Base-by-base conservation (phyloP, 805 yeast genomes). In the Monosporozyma servazzii region DNA sequence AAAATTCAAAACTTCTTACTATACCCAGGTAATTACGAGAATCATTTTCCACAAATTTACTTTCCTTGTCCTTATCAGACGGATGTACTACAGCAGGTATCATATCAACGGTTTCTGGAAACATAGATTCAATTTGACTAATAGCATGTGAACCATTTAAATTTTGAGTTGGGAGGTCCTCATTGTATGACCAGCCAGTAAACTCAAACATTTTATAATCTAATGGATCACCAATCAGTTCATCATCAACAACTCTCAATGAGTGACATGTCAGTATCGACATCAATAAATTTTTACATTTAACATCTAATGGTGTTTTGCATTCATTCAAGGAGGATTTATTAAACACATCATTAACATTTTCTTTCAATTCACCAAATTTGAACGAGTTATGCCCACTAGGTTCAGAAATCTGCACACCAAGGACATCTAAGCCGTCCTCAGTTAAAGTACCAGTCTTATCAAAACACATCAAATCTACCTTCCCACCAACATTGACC, bases 361-460 rank as follows among this genome's bases (percentile, higher is more conserved):
- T 56, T 3, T 51, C 59, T 7, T 63, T 54, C 30, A 71, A 48
- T 2, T 56, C 58, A 23, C 68, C 62, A 45, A 71, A 66, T 18
- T 54, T 53, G n/a, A 50, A 58, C 3, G 55, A 54, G 17, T 51
- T 54, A 29, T 50, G 57, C 1, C 55, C 47, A 10, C 37, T 49
- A 8, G 67, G 64, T 41, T 58, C 56, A 9, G 55, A 64, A 27
- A 56, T 53, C 51, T 78, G 82, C n/a, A 81, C 75, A 7, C 87
- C 86, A 60, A 89, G 73, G 2, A 93, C 87, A 65, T 91, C 98
- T 37, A 93, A 73, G 0, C 98, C 98, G 65, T 93, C 99, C 62
- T 93, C 98, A 0, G 99, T 93, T 56, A 93, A 72, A 0, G 99
- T 93, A 2, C 99, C 99, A 0, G 99, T 93, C 64, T 93, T 93